Evolutionary conservation across 345 rosid genomes (phyloP).

Genomic region (Salix brachista): DNA sequence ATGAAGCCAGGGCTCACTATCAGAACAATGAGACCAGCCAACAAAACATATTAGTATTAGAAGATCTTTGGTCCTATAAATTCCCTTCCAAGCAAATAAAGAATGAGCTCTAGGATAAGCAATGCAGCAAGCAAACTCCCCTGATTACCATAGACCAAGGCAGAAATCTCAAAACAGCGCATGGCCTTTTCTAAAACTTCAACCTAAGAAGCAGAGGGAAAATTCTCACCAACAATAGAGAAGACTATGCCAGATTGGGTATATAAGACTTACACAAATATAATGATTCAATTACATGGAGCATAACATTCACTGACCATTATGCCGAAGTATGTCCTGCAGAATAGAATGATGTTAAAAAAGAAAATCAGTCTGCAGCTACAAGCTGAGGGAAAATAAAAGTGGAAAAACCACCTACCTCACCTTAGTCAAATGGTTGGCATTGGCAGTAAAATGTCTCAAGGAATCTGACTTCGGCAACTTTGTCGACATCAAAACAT

Average conservation of each 20-base stretch:
- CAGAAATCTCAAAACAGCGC: background rate
- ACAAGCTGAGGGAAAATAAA: background rate
- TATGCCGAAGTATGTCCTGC: slow-evolving; percentile 48
- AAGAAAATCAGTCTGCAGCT: slow-evolving; percentile 19
- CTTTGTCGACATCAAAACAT: slow-evolving; percentile 23
- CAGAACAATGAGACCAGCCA: background rate
- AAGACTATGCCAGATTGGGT: background rate
- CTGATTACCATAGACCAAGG: background rate
- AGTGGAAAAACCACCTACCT: background rate
- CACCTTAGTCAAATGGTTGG: slow-evolving; percentile 31
- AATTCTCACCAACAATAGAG: background rate
- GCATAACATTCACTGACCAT: slow-evolving; percentile 44
- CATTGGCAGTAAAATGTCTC: slow-evolving; percentile 23
- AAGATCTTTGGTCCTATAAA: background rate
- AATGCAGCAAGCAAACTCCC: background rate
- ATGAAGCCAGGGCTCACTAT: background rate
- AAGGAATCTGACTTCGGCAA: slow-evolving; percentile 22
- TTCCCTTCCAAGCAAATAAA: background rate
- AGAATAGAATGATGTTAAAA: slow-evolving; percentile 17
- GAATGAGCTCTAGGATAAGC: background rate
- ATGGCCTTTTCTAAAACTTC: background rate
- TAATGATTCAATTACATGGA: background rate
- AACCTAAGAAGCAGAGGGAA: background rate
- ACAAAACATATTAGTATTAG: background rate
- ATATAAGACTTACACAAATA: background rate